Base-by-base conservation (phyloP, 345 rosid species). In the Schrenkiella parvula region DNA sequence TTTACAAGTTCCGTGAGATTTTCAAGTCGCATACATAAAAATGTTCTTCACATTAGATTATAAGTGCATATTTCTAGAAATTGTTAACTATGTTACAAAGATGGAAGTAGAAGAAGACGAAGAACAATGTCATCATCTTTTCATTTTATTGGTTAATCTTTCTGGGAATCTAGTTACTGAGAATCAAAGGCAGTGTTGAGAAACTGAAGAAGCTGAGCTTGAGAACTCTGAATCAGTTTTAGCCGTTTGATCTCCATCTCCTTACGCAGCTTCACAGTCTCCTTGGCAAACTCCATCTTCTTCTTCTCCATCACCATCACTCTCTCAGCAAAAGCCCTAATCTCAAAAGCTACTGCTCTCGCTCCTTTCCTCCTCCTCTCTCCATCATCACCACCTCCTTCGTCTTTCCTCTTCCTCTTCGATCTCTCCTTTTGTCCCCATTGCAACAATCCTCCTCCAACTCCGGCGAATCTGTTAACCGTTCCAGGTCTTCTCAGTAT, bases 161-260 rank as follows among this genome's bases (percentile, higher is more conserved):
- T 22, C 55, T 51, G 1, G 26, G 17, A 10, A 19, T 17, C 1
- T 21, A 28, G 25, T 52, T 41, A 75, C 4, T 17, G 42, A 43
- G 71, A 70, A 55, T 63, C 78, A 31, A 88, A 81, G 17, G 82
- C 81, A 19, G 22, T 43, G 2, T 72, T 68, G 39, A 91, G 81
- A 59, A 79, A 65, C 14, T 83, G 84, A 11, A 81, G 80, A 75
- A 89, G 77, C 79, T 81, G 90, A 81, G 71, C 28, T 72, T 89
- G 87, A 5, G 89, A 82, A 28, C 64, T 82, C 41, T 85, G 25
- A 38, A 88, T 88, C 89, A 89, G 80, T 54, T 73, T 75, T 28
- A 81, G 67, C 18, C 89, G 66, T 82, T 77, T 72, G 18, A 76
- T 80, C 88, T 93, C 96, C 97, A 88, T 84, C 39, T 90, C 90